phyloP scores from a whole-genome alignment of 306 rosid species.

The Castanea crenata region DNA sequence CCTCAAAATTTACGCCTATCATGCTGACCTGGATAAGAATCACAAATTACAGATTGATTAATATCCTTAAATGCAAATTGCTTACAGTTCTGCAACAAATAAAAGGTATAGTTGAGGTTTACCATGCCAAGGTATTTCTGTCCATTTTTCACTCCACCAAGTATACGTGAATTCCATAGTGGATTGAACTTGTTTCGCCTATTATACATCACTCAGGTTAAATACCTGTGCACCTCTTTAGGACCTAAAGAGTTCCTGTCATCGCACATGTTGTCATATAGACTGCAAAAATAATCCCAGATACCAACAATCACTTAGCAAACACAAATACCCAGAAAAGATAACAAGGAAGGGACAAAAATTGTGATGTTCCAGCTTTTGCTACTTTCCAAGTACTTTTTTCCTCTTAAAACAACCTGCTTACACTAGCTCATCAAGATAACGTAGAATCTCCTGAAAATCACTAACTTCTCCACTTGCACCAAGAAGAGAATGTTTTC shows the following conservation, averaged over 20 bases:
- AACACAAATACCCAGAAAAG: background rate
- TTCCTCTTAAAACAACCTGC: conserved; percentile 13
- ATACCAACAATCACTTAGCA: background rate
- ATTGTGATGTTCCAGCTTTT: too few relatives aligned
- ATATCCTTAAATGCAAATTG: conserved; percentile 2
- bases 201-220: conserved; percentile 60
- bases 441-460: conserved; percentile 70
- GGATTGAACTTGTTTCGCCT: conserved; percentile 64
- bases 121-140: conserved; percentile 74
- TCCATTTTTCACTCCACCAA: conserved; percentile 60
- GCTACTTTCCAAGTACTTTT: background rate
- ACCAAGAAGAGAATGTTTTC: conserved; percentile 88
- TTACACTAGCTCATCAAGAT: conserved; percentile 88
- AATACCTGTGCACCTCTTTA: conserved; percentile 56
- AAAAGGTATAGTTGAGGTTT: conserved; percentile 16
- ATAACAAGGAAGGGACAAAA: too few relatives aligned
- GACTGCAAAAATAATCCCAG: conserved; percentile 41
- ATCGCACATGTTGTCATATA: conserved; percentile 82
- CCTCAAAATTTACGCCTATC: conserved; percentile 90
- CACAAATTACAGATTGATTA: conserved; percentile 6
- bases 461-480: conserved; percentile 98
- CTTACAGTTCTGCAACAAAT: background rate
- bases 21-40: conserved; percentile 66
- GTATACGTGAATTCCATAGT: conserved; percentile 58
- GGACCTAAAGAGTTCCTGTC: conserved; percentile 5